These are phyloP conservation scores for Mycocentrospora acerina DNA, from an alignment of 2,329 filamentous ascomycete species.

Conservation along the genomic window DNA sequence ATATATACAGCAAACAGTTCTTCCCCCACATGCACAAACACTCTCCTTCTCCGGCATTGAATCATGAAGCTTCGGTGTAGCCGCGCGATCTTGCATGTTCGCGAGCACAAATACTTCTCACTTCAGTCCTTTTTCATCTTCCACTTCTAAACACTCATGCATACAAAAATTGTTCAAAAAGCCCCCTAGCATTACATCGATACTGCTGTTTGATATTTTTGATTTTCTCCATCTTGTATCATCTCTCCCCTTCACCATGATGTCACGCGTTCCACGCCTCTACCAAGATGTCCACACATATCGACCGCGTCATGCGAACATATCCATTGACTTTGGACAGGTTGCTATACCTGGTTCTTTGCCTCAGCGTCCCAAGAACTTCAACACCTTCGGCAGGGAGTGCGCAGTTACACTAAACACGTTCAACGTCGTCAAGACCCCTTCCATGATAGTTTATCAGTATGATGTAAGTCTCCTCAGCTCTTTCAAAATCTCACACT, in stretches of 20 bases:
- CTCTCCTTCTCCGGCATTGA: not conserved
- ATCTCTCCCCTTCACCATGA: slow-evolving; percentile 11
- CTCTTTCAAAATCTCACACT: not conserved
- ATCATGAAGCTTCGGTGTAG: not conserved
- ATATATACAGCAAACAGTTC: slow-evolving; percentile 3
- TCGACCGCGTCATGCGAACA: slow-evolving; percentile 19
- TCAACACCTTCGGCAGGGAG: slow-evolving; percentile 43
- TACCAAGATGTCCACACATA: slow-evolving; percentile 15
- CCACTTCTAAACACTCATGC: not conserved
- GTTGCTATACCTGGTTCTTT: slow-evolving; percentile 25
- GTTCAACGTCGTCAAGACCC: slow-evolving; percentile 66
- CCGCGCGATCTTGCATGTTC: not conserved
- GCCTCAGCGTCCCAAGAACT: slow-evolving; percentile 38
- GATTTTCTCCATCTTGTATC: not conserved
- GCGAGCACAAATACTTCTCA: slow-evolving; percentile 3
- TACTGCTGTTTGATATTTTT: slow-evolving; percentile 2
- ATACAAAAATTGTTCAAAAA: slow-evolving; percentile 5
- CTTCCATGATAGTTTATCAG: slow-evolving; percentile 68
- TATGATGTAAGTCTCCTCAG: slow-evolving; percentile 70
- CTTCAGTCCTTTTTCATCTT: not conserved
- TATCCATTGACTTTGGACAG: slow-evolving; percentile 28
- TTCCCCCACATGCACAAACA: slow-evolving; percentile 3
- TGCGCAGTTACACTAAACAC: slow-evolving; percentile 65
- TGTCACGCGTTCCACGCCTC: slow-evolving; percentile 3
- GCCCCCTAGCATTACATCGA: slow-evolving; percentile 4